Evolutionary conservation across 495 filamentous ascomycete genomes (phyloP).

Genomic region (Penicillium odoratum): DNA sequence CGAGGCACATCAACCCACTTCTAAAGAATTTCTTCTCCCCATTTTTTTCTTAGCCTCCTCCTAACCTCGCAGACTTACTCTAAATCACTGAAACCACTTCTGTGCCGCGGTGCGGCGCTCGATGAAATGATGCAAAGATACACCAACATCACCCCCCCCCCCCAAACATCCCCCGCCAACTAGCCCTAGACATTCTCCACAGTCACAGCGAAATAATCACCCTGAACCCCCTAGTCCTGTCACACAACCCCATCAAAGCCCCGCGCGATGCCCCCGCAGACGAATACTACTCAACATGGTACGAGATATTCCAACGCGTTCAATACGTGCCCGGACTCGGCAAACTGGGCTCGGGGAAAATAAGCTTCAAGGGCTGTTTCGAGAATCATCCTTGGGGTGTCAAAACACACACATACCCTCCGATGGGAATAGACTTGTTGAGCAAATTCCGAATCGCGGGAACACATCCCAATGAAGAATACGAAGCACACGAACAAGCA

Average conservation of each 20-base stretch:
- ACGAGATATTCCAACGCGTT: slow-evolving; percentile 62
- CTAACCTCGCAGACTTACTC: neutral
- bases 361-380: slow-evolving; percentile 75
- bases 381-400: slow-evolving; percentile 66
- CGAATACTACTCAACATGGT: slow-evolving; percentile 70
- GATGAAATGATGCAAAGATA: slow-evolving; percentile 32
- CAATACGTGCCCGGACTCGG: slow-evolving; percentile 66
- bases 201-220: slow-evolving; percentile 77
- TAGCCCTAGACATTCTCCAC: slow-evolving; percentile 68
- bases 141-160: slow-evolving; percentile 71
- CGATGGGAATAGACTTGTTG: slow-evolving; percentile 65
- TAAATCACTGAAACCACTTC: neutral
- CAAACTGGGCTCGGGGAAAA: slow-evolving; percentile 55
- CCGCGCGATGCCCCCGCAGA: slow-evolving; percentile 63
- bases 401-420: slow-evolving; percentile 75
- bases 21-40: neutral
- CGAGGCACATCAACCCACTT: neutral
- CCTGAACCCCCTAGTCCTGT: slow-evolving; percentile 75
- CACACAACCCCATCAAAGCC: slow-evolving; percentile 61
- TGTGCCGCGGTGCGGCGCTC: no score
- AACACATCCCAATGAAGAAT: slow-evolving; percentile 60
- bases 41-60: neutral
- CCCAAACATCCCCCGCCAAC: slow-evolving; percentile 59
- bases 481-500: neutral
- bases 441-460: slow-evolving; percentile 65